phyloP scores from a whole-genome alignment of 2,329 filamentous ascomycete species.

The Cyanodermella asteris region DNA sequence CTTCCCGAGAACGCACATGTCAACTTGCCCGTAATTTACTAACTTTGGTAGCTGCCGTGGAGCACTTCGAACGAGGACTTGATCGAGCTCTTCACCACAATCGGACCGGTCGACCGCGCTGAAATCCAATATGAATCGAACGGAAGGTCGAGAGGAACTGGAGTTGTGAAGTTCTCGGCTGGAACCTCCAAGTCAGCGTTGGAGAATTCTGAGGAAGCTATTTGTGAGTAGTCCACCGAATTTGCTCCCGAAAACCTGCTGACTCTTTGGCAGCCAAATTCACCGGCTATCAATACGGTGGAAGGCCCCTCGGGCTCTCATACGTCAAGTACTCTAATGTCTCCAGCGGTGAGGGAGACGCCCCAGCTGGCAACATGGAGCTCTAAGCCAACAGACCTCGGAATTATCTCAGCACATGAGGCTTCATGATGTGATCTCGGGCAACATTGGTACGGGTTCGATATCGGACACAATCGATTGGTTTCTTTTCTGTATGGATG shows the following conservation, averaged over 20 bases:
- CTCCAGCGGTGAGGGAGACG: constrained; percentile 29
- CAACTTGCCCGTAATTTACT: constrained; percentile 12
- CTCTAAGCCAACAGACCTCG: no score
- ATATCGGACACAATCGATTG: no score
- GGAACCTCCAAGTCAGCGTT: no score
- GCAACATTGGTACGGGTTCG: no score
- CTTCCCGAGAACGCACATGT: constrained; percentile 9
- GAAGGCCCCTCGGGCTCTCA: constrained; percentile 75
- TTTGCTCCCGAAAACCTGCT: constrained; percentile 4
- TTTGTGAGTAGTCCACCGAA: constrained; percentile 30
- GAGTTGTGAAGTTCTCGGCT: constrained; percentile 74
- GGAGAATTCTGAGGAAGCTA: constrained; percentile 82
- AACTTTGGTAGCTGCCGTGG: constrained; percentile 58
- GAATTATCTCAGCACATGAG: no score
- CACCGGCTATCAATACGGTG: constrained; percentile 91
- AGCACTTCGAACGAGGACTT: constrained; percentile 97
- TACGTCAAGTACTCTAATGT: constrained; percentile 81
- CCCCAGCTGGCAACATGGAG: no score
- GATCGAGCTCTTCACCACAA: constrained; percentile 89
- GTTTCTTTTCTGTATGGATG: no score
- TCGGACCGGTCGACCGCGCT: constrained; percentile 94
- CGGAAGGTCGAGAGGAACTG: constrained; percentile 80
- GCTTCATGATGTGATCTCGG: no score
- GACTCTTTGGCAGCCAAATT: constrained; percentile 49
- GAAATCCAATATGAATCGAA: constrained; percentile 98